phyloP scores from a whole-genome alignment of 2,329 filamentous ascomycete genomes.

The Aspergillus viridinutans region DNA sequence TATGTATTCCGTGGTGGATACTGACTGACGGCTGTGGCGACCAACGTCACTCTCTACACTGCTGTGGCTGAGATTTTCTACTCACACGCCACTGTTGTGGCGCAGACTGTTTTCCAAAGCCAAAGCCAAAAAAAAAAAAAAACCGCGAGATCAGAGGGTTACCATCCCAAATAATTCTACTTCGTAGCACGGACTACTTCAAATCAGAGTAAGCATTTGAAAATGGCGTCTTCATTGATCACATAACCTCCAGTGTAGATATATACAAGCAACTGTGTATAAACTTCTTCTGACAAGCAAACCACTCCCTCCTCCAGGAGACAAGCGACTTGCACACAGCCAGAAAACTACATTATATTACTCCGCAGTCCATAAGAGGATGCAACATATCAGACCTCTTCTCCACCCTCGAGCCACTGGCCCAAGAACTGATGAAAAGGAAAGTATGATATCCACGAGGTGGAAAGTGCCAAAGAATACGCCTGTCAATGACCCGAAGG shows the following conservation, averaged over 20 bases:
- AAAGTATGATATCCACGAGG: constrained; percentile 20
- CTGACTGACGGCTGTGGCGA: not conserved
- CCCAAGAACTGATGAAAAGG: constrained; percentile 34
- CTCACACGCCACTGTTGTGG: not conserved
- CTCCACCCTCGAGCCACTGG: constrained; percentile 30
- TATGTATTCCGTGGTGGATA: not conserved
- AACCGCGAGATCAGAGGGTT: not conserved
- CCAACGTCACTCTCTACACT: not conserved
- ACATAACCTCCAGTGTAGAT: too few species aligned
- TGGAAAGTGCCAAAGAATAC: constrained; percentile 38
- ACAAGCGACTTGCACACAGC: too few species aligned
- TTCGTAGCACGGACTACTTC: not conserved
- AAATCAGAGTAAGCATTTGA: not conserved
- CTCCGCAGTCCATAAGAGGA: not conserved
- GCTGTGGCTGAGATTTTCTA: not conserved
- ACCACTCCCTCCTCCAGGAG: too few species aligned
- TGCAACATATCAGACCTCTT: constrained; percentile 19
- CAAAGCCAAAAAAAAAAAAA: too few species aligned
- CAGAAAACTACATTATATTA: not conserved
- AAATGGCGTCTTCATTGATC: not conserved
- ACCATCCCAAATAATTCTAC: not conserved
- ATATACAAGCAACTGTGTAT: too few species aligned
- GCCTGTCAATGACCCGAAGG: constrained; percentile 37
- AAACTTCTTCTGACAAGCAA: too few species aligned
- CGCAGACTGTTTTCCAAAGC: not conserved